phyloP scores from a whole-genome alignment of 2,329 filamentous ascomycete species.

The Xylariaceae sp. region DNA sequence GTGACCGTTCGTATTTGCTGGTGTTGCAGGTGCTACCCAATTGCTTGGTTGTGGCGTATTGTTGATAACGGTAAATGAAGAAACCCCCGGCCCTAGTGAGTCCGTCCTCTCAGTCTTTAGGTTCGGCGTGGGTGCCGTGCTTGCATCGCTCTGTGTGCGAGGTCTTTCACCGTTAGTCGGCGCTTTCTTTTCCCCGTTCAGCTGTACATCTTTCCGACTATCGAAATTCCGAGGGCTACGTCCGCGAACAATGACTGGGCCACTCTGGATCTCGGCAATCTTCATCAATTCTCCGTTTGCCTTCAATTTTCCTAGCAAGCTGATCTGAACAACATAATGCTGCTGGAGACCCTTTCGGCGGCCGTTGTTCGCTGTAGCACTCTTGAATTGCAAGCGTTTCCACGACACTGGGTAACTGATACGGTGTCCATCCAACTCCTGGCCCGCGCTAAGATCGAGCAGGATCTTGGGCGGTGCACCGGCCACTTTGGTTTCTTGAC shows the following conservation, averaged over 20 bases:
- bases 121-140: conserved; percentile 24
- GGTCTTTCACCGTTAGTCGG: conserved; percentile 46
- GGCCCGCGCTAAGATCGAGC: conserved; percentile 53
- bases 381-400: conserved; percentile 93
- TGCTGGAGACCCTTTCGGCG: conserved; percentile 91
- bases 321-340: conserved; percentile 86
- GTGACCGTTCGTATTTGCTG: conserved; percentile 20
- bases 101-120: conserved; percentile 31
- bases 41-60: conserved; percentile 36
- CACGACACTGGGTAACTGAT: conserved; percentile 82
- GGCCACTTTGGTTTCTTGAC: conserved; percentile 46
- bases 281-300: conserved; percentile 61
- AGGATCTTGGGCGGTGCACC: conserved; percentile 51
- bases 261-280: conserved; percentile 82
- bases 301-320: conserved; percentile 71
- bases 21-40: conserved; percentile 40
- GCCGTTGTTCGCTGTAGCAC: conserved; percentile 94
- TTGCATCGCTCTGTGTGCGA: conserved; percentile 35
- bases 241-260: conserved; percentile 91
- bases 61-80: conserved; percentile 23
- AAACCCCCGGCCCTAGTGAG: conserved; percentile 22
- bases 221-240: conserved; percentile 93
- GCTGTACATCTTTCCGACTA: conserved; percentile 61
- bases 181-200: conserved; percentile 45
- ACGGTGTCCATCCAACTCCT: conserved; percentile 73